Base-by-base conservation (phyloP, 768 basidiomycete species). In the Pholiota conissans region DNA sequence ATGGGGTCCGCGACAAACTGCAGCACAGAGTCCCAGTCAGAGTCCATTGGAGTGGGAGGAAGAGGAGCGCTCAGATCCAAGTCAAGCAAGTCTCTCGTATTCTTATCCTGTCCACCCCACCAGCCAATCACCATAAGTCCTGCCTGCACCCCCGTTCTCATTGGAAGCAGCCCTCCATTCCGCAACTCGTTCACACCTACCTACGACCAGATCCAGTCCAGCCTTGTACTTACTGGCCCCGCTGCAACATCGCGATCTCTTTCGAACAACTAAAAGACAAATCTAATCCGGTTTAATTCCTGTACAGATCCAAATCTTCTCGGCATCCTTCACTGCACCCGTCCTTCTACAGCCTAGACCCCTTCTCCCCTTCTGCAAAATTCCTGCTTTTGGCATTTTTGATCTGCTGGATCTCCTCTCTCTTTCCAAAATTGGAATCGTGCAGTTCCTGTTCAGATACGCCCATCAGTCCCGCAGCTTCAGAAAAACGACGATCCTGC, bases 361-460 rank as follows among this genome's bases (percentile, higher is more conserved):
- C 27, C 47, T 37, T 34, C 16, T 47, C 13, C 11, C 8, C 35
- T 32, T 10, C 48, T 56, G 29, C 48, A 49, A 35, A 55, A 49
- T 56, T 53, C 52, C 60, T 51, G 30, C 67, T 54, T 63, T 67
- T 68, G 58, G 66, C 64, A 65, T 72, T 64, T 60, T 95, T 95
- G 49, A 85, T 77, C 68, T 77, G 82, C 68, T 95, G 84, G 35
- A 92, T 88, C 72, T 89, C 86, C 73, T 96, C 93, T 53, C 94
- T 81, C 69, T 88, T 84, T 20, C 95, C 96, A 74, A 97, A 97
- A 59, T 89, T 83, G 16, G 92, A 89, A 62, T 93, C 91, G 61
- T 95, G 88, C 57, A 98, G 74, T 71, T 93, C 89, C 87, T 91
- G 69, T 18, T n/a, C 18, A 51, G 32, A 53, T 50, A 48, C 49